phyloP scores from a whole-genome alignment of 169 alveolate species.

The Neospora caninum region DNA sequence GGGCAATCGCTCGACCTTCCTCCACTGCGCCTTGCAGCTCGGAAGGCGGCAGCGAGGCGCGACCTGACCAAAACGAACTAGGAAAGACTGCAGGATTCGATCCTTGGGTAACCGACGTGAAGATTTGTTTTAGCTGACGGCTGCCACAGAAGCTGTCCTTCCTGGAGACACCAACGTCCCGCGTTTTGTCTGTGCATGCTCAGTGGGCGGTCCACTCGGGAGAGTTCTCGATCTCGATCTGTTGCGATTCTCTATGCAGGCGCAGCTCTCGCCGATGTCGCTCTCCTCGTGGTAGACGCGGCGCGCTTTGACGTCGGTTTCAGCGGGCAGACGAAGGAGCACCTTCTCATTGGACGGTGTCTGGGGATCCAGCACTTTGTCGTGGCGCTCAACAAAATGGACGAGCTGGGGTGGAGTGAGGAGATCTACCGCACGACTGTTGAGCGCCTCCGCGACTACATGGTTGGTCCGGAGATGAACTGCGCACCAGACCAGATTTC shows the following conservation, averaged over 20 bases:
- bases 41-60: too few relatives aligned
- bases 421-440: not conserved
- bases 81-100: too few relatives aligned
- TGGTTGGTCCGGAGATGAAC: conserved; percentile 59
- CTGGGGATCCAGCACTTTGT: conserved; percentile 88
- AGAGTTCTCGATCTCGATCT: not conserved
- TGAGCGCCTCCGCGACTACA: conserved; percentile 44
- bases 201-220: too few relatives aligned
- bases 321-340: conserved; percentile 94
- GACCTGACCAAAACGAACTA: too few relatives aligned
- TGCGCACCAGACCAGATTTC: conserved; percentile 8
- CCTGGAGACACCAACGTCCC: too few relatives aligned
- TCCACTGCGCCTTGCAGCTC: too few relatives aligned
- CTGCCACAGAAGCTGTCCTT: too few relatives aligned
- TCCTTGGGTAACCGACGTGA: too few relatives aligned
- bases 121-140: too few relatives aligned
- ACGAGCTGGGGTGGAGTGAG: conserved; percentile 69
- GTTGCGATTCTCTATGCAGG: not conserved
- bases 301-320: conserved; percentile 79
- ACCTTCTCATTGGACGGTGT: conserved; percentile 87
- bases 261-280: conserved; percentile 95
- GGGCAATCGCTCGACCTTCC: too few relatives aligned
- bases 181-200: too few relatives aligned
- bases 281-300: conserved; percentile 89
- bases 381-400: conserved; percentile 93